phyloP scores from a whole-genome alignment of 176 grass and related monocot species.

The Oryza brachyantha region DNA sequence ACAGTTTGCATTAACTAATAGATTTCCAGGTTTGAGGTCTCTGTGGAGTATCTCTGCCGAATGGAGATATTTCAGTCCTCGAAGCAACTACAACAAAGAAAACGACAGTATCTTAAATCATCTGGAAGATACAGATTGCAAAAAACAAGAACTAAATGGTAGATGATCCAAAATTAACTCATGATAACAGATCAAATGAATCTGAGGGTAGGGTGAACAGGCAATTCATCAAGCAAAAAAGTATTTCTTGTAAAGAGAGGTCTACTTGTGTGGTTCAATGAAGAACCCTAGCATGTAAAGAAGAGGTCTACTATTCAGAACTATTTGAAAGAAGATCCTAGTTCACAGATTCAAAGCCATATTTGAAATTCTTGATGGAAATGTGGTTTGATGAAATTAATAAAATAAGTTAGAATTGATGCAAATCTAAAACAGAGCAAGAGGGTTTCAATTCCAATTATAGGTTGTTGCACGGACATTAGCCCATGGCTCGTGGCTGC shows the following conservation, averaged over 20 bases:
- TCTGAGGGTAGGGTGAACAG: neutral
- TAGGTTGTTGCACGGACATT: constrained; percentile 7
- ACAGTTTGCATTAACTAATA: constrained; percentile 59
- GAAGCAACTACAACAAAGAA: constrained; percentile 39
- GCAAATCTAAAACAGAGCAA: constrained; percentile 23
- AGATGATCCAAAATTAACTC: neutral
- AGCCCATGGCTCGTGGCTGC: neutral
- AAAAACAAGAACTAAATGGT: neutral
- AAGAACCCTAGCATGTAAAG: too few relatives aligned
- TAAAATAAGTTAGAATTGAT: neutral
- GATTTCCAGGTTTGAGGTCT: constrained; percentile 66
- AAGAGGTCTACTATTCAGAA: too few relatives aligned
- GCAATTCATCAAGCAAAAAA: neutral
- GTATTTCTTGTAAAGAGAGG: constrained; percentile 4
- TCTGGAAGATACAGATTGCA: neutral
- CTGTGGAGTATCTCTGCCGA: constrained; percentile 65
- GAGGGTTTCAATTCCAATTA: constrained; percentile 12
- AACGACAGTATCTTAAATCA: constrained; percentile 1
- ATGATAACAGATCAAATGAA: constrained; percentile 9
- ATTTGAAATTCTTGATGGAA: neutral
- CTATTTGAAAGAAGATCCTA: constrained; percentile 13
- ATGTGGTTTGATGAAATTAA: neutral
- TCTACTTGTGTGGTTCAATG: constrained; percentile 3
- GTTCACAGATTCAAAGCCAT: neutral
- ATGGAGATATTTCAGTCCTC: constrained; percentile 62